Base-by-base conservation (phyloP, 2,329 filamentous ascomycete species). In the Aspergillus sp. region DNA sequence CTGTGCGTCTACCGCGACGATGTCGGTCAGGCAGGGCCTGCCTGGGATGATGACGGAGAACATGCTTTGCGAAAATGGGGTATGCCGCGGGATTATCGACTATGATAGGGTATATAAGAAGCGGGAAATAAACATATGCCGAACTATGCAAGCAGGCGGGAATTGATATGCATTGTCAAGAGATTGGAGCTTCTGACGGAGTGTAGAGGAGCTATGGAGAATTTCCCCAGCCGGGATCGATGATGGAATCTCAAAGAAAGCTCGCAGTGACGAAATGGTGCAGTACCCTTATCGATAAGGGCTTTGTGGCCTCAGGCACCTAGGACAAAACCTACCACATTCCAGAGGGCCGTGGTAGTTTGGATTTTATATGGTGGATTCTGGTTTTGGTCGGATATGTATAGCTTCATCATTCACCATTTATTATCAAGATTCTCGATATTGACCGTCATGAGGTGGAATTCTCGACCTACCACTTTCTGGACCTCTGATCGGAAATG, bases 11-110 rank as follows among this genome's bases (percentile, higher is more conserved):
- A 81, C 66, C 19, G 72, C 68, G 54, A 71, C 64, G 31, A 83
- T 78, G 56, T 83, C 76, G 42, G 82, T 82, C 56, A 85, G 76
- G 58, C 85, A 78, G 6, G 83, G 83, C 20, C 83, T 77, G 54
- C 82, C 81, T 40, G 83, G 82, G 52, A 85, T 74, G 61, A 86
- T 78, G 60, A 86, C 76, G 62, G 81, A 83, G 66, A 86, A 86
- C 81, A 85, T 85, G 55, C 50, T 38, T 45, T 17, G 9, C 19
- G 41, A 6, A 42, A 23, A 5, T 17, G 43, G 21, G 19, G 21
- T 34, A 13, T 49, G 32, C 10, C 34, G 16, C 23, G 25, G 19
- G 5, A 20, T 42, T 11, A 25, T 36, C 16, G 32, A 49, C 41
- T 20, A 5, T 43, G 21, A 16, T 34, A 34, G 25, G 19, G 21